Conservation (phyloP, 805 yeast genomes). For the Starmerella etchellsii region DNA sequence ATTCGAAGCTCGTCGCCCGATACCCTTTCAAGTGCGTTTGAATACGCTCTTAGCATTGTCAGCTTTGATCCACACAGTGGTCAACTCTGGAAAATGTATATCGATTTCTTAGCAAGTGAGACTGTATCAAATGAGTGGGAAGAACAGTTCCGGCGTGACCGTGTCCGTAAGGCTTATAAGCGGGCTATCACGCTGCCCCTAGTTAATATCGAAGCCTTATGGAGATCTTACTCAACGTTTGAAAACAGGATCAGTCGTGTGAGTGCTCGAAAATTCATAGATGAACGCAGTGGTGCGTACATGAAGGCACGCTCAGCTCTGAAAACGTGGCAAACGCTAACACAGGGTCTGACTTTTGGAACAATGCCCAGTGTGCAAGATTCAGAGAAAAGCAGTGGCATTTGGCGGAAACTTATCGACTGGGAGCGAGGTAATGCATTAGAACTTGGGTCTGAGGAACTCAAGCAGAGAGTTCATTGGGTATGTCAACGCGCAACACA, state of each 20-base stretch:
- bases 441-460: slow-evolving; percentile 35
- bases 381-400: slow-evolving; percentile 1
- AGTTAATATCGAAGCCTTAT: slow-evolving; percentile 55
- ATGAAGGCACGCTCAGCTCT: slow-evolving; percentile 75
- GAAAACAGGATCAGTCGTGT: slow-evolving; percentile 63
- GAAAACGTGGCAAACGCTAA: slow-evolving; percentile 42
- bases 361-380: slow-evolving; percentile 9
- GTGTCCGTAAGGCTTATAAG: slow-evolving; percentile 59
- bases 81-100: slow-evolving; percentile 66
- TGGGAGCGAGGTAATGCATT: slow-evolving; percentile 69
- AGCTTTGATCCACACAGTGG: slow-evolving; percentile 68
- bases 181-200: slow-evolving; percentile 66
- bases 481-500: slow-evolving; percentile 61
- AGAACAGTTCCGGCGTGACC: slow-evolving; percentile 71
- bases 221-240: slow-evolving; percentile 74
- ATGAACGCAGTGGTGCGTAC: slow-evolving; percentile 69
- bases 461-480: slow-evolving; percentile 49
- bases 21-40: slow-evolving; percentile 79
- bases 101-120: slow-evolving; percentile 58
- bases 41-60: slow-evolving; percentile 62
- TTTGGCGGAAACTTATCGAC: slow-evolving; percentile 27
- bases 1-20: slow-evolving; percentile 64
- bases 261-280: slow-evolving; percentile 72
- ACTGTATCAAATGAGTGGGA: slow-evolving; percentile 60
- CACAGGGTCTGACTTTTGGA: slow-evolving; percentile 22